Base-by-base conservation (phyloP, 2,329 filamentous ascomycete genomes). In the Pseudocercospora cruenta region DNA sequence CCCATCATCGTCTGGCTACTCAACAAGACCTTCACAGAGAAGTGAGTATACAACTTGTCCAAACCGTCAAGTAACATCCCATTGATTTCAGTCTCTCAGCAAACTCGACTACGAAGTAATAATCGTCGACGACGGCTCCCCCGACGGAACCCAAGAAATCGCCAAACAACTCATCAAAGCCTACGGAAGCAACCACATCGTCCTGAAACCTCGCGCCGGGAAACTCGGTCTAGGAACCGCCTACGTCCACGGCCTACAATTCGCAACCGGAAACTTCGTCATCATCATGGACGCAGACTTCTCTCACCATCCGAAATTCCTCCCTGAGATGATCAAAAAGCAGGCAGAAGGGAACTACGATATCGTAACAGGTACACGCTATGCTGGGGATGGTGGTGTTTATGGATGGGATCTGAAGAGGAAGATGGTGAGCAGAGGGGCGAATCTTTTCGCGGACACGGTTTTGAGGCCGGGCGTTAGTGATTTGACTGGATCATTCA, bases 211-310 rank as follows among this genome's bases (percentile, higher is more conserved):
- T 24, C 94, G 96, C 76, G 87, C 92, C 49, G 96, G 96, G 78
- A 99, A 98, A 83, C 91, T 97, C 45, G 94, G 94, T n/a, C 90
- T 98, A 58, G 94, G 94, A 73, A 97, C 94, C 2, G 94, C 94
- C 58, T 98, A 98, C 82, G 92, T 97, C 45, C 94, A 97, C 81
- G 94, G 94, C 60, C 86, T 99, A 67, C 88, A 97, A 79, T 98
- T 91, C 78, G 91, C 87, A 24, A 93, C 89, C 22, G 95, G 95
- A 75, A 97, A 96, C 86, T 98, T 89, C 78, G 92, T 99, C 78
- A 92, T 99, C 85, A 99, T 99, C 86, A 99, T 99, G 95, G 95
- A 99, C 84, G 95, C 96, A 81, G 95, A 99, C 83, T 99, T 99
- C 86, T 93, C 89, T 74, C 95, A 99, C 84, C 95, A 99, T 85